These are phyloP conservation scores for Yamadazyma sp. DNA, from an alignment of 1,139 yeast species.

Conservation along the genomic window DNA sequence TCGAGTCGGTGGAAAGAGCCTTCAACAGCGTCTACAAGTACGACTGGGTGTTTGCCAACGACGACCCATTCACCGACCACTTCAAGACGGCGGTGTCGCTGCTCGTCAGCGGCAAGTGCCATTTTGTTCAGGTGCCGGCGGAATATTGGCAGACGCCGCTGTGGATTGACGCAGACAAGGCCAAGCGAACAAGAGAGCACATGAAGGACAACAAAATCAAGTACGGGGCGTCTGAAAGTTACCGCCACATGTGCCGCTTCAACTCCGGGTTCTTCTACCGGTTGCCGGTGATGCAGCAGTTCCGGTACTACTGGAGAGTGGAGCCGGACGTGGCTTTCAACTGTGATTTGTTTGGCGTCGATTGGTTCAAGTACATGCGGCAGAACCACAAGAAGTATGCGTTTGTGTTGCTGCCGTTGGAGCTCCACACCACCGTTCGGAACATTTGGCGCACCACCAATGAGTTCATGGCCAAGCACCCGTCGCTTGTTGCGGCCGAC, in stretches of 20 bases:
- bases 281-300: constrained; percentile 32
- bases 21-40: constrained; percentile 57
- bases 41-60: constrained; percentile 39
- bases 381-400: constrained; percentile 36
- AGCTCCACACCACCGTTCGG: constrained; percentile 31
- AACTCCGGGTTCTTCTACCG: constrained; percentile 38
- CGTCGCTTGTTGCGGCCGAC: constrained; percentile 10
- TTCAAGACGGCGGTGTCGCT: constrained; percentile 24
- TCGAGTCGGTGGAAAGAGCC: constrained; percentile 66
- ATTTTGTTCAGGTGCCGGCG: constrained; percentile 30
- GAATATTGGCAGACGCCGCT: constrained; percentile 35
- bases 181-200: constrained; percentile 14
- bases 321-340: constrained; percentile 56
- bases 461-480: constrained; percentile 10
- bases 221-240: constrained; percentile 32
- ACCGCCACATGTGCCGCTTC: constrained; percentile 40
- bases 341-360: constrained; percentile 56
- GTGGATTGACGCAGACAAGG: constrained; percentile 25
- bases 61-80: constrained; percentile 27
- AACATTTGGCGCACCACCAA: constrained; percentile 26
- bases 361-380: constrained; percentile 57
- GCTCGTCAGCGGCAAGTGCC: constrained; percentile 23
- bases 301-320: constrained; percentile 67
- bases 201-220: constrained; percentile 16
- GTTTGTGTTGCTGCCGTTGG: constrained; percentile 30